Evolutionary conservation across 2,329 filamentous ascomycete genomes (phyloP), one percentile per base, ranked within the genome.

Genomic region (Periconia digitata): DNA sequence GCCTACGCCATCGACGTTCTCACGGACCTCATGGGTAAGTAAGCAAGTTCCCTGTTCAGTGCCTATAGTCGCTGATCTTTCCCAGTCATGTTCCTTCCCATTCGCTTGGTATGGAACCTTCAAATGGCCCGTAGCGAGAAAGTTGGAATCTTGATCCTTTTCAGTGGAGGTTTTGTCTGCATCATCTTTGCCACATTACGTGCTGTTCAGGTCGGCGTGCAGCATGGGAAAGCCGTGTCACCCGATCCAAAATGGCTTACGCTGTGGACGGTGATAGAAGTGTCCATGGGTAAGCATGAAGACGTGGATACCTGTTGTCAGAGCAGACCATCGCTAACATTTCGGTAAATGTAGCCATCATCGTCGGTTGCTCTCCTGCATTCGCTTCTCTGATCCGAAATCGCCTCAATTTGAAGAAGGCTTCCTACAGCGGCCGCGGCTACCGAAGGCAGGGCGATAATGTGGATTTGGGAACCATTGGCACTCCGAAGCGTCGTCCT

Each of bases 61-160:
- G 8, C 16, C 20, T 8, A 22, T 10, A 18, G 16, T 16, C 24
- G 45, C 34, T 40, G 38, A 38, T 44, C 43, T 22, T 35, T 21
- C 18, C 20, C 47, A 72, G 69, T 73, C 46, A 73, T 73, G 70
- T 55, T 64, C 12, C 62, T 73, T 8, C 69, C 70, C 6, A 53
- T 72, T 34, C 64, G 63, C 16, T 62, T 73, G 3, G 67, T 72
- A 29, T 71, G 64, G 65, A 63, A 66, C 13, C 59, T 73, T 2
- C 66, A 66, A 29, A 71, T 73, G 59, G 60, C 67, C 8, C 47
- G 49, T 5, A 44, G 49, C 17, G 63, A 70, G 41, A 73, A 72
- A 40, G 41, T 70, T 20, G 65, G 64, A 20, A 63, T 72, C 24
- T 59, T 63, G 16, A 46, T 56, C 3, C 50, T 65, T 6, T 65